These are phyloP conservation scores for Saccharomycopsis javanensis DNA, from an alignment of 805 yeast genomes.

Conservation along the genomic window DNA sequence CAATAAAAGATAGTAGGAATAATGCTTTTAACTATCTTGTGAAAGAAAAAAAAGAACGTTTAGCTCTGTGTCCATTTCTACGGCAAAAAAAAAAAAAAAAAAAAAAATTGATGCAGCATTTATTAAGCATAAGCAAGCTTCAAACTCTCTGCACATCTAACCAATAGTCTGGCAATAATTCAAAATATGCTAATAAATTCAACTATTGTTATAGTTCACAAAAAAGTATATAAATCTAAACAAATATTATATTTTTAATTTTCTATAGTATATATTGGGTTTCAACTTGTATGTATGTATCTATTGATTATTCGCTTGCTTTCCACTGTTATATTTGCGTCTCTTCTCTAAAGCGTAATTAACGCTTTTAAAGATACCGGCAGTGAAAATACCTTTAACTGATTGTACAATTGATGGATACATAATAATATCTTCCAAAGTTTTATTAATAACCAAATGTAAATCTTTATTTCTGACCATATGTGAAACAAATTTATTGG, in stretches of 20 bases:
- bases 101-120: not conserved
- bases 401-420: conserved; percentile 70
- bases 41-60: no score
- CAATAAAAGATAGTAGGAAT: no score
- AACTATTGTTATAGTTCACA: no score
- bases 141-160: no score
- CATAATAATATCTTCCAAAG: conserved; percentile 48
- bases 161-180: no score
- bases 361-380: conserved; percentile 65
- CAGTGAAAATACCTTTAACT: conserved; percentile 75
- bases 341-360: conserved; percentile 71
- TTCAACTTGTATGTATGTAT: not conserved
- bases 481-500: conserved; percentile 29
- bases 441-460: conserved; percentile 27
- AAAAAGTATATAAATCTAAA: not conserved
- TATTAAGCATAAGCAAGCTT: no score
- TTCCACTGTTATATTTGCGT: conserved; percentile 23
- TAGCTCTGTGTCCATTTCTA: no score
- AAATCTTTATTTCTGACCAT: conserved; percentile 37
- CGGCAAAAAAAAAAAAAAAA: not conserved
- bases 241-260: not conserved
- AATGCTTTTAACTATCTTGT: no score
- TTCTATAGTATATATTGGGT: not conserved
- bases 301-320: not conserved
- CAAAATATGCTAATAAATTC: no score